Conservation (phyloP, 1,139 yeast genomes). For the Yamadazyma epiphylla region DNA sequence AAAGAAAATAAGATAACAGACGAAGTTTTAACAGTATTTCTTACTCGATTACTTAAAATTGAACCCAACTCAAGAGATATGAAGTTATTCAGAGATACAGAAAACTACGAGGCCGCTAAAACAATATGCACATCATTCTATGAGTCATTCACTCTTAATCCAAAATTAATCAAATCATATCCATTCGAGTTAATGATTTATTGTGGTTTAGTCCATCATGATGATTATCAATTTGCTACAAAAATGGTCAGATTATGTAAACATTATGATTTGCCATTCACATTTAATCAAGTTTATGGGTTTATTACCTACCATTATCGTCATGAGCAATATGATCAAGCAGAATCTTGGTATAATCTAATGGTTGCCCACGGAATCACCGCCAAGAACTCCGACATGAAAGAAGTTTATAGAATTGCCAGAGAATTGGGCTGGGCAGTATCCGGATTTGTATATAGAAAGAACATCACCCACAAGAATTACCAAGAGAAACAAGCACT, state of each 20-base stretch:
- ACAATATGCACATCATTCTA: conserved; percentile 22
- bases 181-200: conserved; percentile 30
- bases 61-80: conserved; percentile 18
- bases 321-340: conserved; percentile 25
- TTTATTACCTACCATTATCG: conserved; percentile 35
- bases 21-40: conserved; percentile 24
- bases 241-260: conserved; percentile 24
- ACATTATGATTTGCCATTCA: conserved; percentile 25
- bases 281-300: conserved; percentile 41
- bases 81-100: conserved; percentile 14
- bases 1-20: conserved; percentile 17
- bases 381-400: conserved; percentile 22
- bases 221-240: conserved; percentile 35
- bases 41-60: conserved; percentile 25
- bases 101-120: conserved; percentile 28
- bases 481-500: conserved; percentile 16
- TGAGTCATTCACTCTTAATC: conserved; percentile 11
- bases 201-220: conserved; percentile 25
- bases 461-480: conserved; percentile 21
- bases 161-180: conserved; percentile 16
- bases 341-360: conserved; percentile 38
- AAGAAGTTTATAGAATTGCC: conserved; percentile 31
- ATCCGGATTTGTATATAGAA: conserved; percentile 30
- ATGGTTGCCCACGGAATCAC: conserved; percentile 30
- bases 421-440: conserved; percentile 34